These are phyloP conservation scores for Centella asiatica DNA, from an alignment of 129 eudicot species.

Conservation along the genomic window DNA sequence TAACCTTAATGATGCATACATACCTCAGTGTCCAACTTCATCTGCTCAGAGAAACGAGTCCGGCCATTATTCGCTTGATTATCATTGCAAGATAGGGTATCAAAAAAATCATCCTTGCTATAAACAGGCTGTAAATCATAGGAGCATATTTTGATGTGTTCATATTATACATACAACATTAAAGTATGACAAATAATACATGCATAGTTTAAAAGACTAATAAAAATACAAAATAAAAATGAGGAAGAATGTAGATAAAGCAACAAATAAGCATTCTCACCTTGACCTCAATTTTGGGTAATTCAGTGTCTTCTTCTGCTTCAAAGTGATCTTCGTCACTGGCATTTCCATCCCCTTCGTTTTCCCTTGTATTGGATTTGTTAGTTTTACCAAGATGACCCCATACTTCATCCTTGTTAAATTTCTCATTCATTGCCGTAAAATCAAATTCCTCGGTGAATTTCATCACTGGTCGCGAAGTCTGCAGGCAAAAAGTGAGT, in stretches of 20 bases:
- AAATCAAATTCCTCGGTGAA: constrained; percentile 95
- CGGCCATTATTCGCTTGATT: constrained; percentile 49
- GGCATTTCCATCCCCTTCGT: constrained; percentile 37
- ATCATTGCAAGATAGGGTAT: constrained; percentile 60
- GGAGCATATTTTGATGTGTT: background rate
- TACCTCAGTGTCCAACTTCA: constrained; percentile 91
- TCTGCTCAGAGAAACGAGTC: constrained; percentile 74
- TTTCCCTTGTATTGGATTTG: constrained; percentile 33
- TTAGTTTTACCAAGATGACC: constrained; percentile 72
- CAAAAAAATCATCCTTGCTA: constrained; percentile 90
- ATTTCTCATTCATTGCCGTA: constrained; percentile 89
- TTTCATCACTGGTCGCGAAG: constrained; percentile 47
- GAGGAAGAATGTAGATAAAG: background rate
- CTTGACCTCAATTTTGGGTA: constrained; percentile 44
- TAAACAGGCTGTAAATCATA: constrained; percentile 48
- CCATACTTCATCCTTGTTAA: constrained; percentile 95
- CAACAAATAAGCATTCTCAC: constrained; percentile 20
- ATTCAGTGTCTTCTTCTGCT: constrained; percentile 47
- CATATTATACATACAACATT: no score
- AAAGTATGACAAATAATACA: background rate
- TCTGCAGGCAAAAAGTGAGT: constrained; percentile 28
- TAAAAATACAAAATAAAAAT: no score
- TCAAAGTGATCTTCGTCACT: constrained; percentile 53
- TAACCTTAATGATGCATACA: background rate
- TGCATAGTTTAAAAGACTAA: background rate